These are phyloP conservation scores for Exsudoporus frostii DNA, from an alignment of 768 basidiomycete species.

Conservation along the genomic window DNA sequence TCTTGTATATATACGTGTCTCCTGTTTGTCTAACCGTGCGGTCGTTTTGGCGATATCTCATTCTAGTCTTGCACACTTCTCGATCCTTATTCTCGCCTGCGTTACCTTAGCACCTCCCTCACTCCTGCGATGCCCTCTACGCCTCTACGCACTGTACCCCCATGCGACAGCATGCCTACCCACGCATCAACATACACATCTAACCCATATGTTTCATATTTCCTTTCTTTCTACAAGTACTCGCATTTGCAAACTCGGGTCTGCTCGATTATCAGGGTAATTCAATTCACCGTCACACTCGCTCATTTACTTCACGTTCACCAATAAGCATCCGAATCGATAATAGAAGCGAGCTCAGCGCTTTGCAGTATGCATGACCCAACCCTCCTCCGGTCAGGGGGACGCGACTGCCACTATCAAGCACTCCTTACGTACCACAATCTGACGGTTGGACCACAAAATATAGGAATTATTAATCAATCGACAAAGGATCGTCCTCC, in stretches of 20 bases:
- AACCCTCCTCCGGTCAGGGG: not conserved
- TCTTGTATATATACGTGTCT: conserved; percentile 1
- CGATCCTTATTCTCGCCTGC: conserved; percentile 2
- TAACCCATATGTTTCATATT: conserved; percentile 4
- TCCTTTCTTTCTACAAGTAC: not conserved
- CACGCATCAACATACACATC: not conserved
- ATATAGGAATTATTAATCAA: no score
- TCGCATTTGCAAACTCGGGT: not conserved
- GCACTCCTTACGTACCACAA: no score
- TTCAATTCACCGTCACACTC: conserved; percentile 5
- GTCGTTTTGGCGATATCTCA: conserved; percentile 13
- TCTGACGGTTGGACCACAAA: no score
- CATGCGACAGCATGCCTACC: conserved; percentile 12
- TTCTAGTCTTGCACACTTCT: conserved; percentile 5
- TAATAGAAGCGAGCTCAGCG: not conserved
- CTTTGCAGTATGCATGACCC: not conserved
- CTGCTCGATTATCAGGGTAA: conserved; percentile 7
- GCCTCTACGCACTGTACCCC: not conserved
- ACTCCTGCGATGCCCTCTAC: conserved; percentile 4
- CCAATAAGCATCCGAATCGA: not conserved
- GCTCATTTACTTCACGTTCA: conserved; percentile 1
- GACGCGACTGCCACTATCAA: not conserved
- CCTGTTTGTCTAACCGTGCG: not conserved
- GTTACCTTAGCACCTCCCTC: not conserved
- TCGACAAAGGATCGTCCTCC: no score